These are phyloP conservation scores for Parastagonospora avenae DNA, from an alignment of 2,329 filamentous ascomycete genomes.

Conservation along the genomic window DNA sequence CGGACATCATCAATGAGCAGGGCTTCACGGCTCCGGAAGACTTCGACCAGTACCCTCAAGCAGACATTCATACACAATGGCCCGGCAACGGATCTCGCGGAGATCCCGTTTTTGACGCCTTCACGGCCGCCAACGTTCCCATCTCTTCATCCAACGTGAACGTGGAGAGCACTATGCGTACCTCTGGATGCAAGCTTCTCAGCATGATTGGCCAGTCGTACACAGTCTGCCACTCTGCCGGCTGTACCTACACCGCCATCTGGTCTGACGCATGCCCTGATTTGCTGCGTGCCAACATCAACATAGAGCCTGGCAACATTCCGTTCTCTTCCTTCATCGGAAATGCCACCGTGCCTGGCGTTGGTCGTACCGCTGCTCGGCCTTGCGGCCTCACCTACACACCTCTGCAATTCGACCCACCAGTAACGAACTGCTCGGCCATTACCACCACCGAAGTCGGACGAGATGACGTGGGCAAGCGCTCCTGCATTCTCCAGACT, in stretches of 20 bases:
- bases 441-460: constrained; percentile 19
- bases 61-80: constrained; percentile 26
- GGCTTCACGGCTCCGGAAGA: constrained; percentile 20
- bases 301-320: constrained; percentile 25
- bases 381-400: constrained; percentile 27
- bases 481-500: constrained; percentile 21
- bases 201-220: constrained; percentile 24
- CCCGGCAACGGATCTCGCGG: constrained; percentile 21
- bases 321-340: constrained; percentile 19
- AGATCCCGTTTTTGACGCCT: constrained; percentile 25
- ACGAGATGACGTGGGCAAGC: constrained; percentile 12
- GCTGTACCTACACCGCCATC: constrained; percentile 25
- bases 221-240: constrained; percentile 24
- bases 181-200: constrained; percentile 20
- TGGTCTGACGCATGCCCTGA: constrained; percentile 28
- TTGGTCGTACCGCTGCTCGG: constrained; percentile 19
- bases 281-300: constrained; percentile 26
- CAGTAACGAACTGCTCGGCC: constrained; percentile 17
- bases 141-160: constrained; percentile 19
- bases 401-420: constrained; percentile 19
- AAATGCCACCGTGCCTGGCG: background rate
- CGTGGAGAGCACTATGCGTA: constrained; percentile 24
- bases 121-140: constrained; percentile 19
- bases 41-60: constrained; percentile 18
- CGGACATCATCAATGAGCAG: constrained; percentile 12